Evolutionary conservation across 768 basidiomycete species (phyloP).

Genomic region (Termitomyces sp.): DNA sequence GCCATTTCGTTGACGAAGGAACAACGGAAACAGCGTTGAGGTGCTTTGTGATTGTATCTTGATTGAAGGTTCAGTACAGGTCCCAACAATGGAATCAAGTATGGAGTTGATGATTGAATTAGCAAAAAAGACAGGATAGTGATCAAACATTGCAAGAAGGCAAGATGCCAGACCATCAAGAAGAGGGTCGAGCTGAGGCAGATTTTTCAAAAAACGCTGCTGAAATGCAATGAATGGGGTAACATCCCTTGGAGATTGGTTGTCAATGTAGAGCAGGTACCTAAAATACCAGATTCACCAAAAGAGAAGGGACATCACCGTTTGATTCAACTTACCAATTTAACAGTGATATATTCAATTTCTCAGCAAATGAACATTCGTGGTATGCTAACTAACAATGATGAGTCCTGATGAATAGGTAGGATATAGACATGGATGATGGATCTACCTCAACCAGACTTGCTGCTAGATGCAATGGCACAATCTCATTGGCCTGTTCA

Average conservation of each 20-base stretch:
- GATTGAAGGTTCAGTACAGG: slow-evolving; percentile 10
- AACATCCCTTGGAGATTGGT: not conserved
- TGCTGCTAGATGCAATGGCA: slow-evolving; percentile 2
- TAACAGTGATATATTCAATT: slow-evolving; percentile 9
- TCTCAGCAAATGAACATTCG: slow-evolving; percentile 9
- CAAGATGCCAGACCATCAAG: slow-evolving; percentile 10
- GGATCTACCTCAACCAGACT: slow-evolving; percentile 7
- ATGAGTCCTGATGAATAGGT: not conserved
- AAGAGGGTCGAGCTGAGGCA: slow-evolving; percentile 13
- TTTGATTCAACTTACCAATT: slow-evolving; percentile 1
- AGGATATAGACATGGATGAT: no score
- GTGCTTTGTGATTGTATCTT: not conserved
- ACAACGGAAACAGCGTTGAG: slow-evolving; percentile 13
- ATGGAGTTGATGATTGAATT: slow-evolving; percentile 12
- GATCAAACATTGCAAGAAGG: slow-evolving; percentile 8
- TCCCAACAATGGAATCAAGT: slow-evolving; percentile 13
- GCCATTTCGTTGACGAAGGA: slow-evolving; percentile 14
- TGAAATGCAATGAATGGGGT: slow-evolving; percentile 7
- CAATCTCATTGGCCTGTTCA: not conserved
- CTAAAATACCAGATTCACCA: not conserved
- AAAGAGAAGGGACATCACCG: no score
- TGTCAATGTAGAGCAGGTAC: slow-evolving; percentile 10
- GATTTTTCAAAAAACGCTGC: slow-evolving; percentile 7
- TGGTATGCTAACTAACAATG: slow-evolving; percentile 10
- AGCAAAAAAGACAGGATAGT: slow-evolving; percentile 10